Conservation (phyloP, 2,329 filamentous ascomycete species). For the Phyllosticta paracitricarpa region DNA sequence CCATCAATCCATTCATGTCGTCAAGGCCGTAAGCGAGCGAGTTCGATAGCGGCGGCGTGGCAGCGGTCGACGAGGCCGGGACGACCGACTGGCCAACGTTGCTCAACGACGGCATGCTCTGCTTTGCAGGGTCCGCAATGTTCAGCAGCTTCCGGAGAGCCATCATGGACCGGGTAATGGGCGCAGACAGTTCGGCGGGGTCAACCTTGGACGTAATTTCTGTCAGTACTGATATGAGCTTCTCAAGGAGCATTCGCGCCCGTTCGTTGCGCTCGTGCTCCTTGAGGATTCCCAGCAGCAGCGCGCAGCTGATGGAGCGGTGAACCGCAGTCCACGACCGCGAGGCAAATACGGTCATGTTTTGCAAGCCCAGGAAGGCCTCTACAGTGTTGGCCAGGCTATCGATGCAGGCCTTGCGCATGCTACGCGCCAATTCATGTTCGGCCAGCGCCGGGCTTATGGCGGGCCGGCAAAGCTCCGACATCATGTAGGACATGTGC, state of each 20-base stretch:
- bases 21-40: slow-evolving; percentile 23
- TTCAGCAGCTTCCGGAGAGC: slow-evolving; percentile 35
- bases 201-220: slow-evolving; percentile 39
- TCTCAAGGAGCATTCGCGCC: slow-evolving; percentile 34
- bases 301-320: slow-evolving; percentile 34
- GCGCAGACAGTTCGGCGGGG: slow-evolving; percentile 37
- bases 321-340: slow-evolving; percentile 35
- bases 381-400: slow-evolving; percentile 49
- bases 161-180: slow-evolving; percentile 37
- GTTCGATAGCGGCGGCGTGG: slow-evolving; percentile 10
- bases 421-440: slow-evolving; percentile 34
- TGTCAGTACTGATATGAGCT: slow-evolving; percentile 36
- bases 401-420: slow-evolving; percentile 46
- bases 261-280: slow-evolving; percentile 36
- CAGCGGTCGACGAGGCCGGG: slow-evolving; percentile 12
- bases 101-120: neutral
- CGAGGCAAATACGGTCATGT: slow-evolving; percentile 37
- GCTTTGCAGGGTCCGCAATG: slow-evolving; percentile 14
- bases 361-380: slow-evolving; percentile 50
- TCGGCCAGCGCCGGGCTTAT: slow-evolving; percentile 42
- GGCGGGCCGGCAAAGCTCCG: slow-evolving; percentile 52
- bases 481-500: slow-evolving; percentile 52
- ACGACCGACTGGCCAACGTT: slow-evolving; percentile 22
- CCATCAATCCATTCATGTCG: slow-evolving; percentile 26
- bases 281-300: slow-evolving; percentile 42